Evolutionary conservation across 768 basidiomycete species (phyloP).

Genomic region (Cantharellus anzutake): DNA sequence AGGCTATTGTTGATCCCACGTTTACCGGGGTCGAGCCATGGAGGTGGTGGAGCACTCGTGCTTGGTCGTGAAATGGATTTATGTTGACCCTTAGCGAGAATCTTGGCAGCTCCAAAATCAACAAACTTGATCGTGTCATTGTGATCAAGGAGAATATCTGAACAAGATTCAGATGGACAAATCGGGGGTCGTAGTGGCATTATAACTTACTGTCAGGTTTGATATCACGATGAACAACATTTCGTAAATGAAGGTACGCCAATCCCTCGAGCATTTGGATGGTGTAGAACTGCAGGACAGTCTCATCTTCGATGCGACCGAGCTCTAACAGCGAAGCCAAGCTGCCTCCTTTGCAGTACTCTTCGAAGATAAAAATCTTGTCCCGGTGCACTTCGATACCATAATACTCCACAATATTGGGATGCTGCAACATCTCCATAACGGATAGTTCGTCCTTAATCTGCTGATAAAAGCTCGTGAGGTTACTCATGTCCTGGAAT

Average conservation of each 20-base stretch:
- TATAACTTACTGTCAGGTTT: conserved; percentile 84
- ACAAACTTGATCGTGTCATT: conserved; percentile 88
- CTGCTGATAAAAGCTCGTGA: conserved; percentile 75
- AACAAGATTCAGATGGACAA: conserved; percentile 3
- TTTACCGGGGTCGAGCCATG: conserved; percentile 11
- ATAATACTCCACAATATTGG: conserved; percentile 96
- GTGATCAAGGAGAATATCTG: conserved; percentile 86
- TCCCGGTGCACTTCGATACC: conserved; percentile 98
- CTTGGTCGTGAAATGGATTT: conserved; percentile 60
- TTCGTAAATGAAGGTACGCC: conserved; percentile 79
- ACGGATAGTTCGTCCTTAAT: conserved; percentile 92
- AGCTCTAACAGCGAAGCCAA: conserved; percentile 75
- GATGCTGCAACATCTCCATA: conserved; percentile 96
- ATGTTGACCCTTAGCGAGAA: conserved; percentile 69
- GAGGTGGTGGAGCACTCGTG: conserved; percentile 18
- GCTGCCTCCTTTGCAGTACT: conserved; percentile 94
- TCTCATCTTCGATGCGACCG: conserved; percentile 91
- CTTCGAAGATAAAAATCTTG: conserved; percentile 97
- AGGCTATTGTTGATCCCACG: conserved; percentile 49
- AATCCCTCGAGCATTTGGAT: conserved; percentile 94
- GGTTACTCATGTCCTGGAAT: conserved; percentile 78
- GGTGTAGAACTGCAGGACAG: conserved; percentile 86
- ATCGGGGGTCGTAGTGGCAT: neutral
- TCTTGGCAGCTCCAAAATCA: conserved; percentile 94
- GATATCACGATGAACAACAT: conserved; percentile 89